Conservation (phyloP, 1,284 basidiomycete species). For the Moniliophthora roreri region DNA sequence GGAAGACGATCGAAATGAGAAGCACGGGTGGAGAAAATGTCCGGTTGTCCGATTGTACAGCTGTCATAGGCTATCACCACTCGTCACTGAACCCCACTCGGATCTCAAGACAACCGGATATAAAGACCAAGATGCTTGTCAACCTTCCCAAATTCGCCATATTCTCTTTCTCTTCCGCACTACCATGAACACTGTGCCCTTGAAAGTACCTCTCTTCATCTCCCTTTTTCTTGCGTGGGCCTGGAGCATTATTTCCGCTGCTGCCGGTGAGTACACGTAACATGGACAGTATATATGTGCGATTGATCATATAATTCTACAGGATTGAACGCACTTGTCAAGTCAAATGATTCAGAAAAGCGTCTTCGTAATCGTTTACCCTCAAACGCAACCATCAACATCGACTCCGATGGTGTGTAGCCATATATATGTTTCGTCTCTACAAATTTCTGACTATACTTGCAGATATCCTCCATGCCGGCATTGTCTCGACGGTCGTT, state of each 20-base stretch:
- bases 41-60: no score
- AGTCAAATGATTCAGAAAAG: conserved; percentile 35
- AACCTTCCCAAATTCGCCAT: not conserved
- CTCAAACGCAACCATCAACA: conserved; percentile 26
- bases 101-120: no score
- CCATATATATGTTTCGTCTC: not conserved
- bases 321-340: conserved; percentile 42
- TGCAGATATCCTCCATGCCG: conserved; percentile 45
- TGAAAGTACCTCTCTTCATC: conserved; percentile 20
- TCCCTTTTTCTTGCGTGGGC: conserved; percentile 26
- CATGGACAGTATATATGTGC: not conserved
- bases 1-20: no score
- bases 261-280: conserved; percentile 19
- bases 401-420: conserved; percentile 31
- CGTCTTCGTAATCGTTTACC: conserved; percentile 28
- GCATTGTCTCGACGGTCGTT: conserved; percentile 44
- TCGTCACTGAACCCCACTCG: no score
- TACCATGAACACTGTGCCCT: conserved; percentile 4
- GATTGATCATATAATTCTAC: not conserved
- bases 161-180: conserved; percentile 2
- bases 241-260: conserved; percentile 24
- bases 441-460: not conserved
- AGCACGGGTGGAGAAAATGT: no score
- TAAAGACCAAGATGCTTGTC: not conserved
- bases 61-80: no score